Conservation (phyloP, 495 filamentous ascomycete genomes). For the Neurospora sp. region DNA sequence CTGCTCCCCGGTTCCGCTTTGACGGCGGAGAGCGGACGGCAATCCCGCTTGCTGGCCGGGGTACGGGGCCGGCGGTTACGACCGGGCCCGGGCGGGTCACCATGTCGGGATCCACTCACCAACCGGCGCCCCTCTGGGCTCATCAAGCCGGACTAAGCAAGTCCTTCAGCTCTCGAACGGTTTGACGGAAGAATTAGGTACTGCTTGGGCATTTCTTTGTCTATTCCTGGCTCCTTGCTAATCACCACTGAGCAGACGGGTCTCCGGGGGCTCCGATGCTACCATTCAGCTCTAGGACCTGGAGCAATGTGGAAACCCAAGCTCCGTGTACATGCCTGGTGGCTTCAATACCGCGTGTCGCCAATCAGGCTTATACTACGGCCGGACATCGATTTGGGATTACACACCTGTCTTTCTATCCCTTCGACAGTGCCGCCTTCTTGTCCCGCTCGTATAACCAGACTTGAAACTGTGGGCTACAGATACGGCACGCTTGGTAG, state of each 20-base stretch:
- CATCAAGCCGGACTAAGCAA: conserved; percentile 61
- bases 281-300: conserved; percentile 80
- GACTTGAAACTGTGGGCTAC: conserved; percentile 68
- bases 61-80: conserved; percentile 4
- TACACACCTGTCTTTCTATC: conserved; percentile 79
- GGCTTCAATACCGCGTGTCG: conserved; percentile 16
- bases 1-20: conserved; percentile 56
- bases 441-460: conserved; percentile 77
- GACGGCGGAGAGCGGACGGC: conserved; percentile 41
- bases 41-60: neutral
- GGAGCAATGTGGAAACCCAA: conserved; percentile 39
- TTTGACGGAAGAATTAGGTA: conserved; percentile 66
- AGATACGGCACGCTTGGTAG: conserved; percentile 45
- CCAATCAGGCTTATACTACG: neutral
- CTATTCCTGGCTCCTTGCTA: neutral
- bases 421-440: conserved; percentile 72
- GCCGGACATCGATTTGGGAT: conserved; percentile 64
- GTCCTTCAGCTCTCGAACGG: conserved; percentile 61
- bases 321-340: conserved; percentile 26
- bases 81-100: neutral
- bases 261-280: conserved; percentile 74
- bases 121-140: conserved; percentile 32
- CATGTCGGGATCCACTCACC: neutral
- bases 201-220: neutral
- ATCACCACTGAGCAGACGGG: conserved; percentile 40